phyloP scores from a whole-genome alignment of 2,329 filamentous ascomycete genomes.

The Cladosporium cucumerinum region DNA sequence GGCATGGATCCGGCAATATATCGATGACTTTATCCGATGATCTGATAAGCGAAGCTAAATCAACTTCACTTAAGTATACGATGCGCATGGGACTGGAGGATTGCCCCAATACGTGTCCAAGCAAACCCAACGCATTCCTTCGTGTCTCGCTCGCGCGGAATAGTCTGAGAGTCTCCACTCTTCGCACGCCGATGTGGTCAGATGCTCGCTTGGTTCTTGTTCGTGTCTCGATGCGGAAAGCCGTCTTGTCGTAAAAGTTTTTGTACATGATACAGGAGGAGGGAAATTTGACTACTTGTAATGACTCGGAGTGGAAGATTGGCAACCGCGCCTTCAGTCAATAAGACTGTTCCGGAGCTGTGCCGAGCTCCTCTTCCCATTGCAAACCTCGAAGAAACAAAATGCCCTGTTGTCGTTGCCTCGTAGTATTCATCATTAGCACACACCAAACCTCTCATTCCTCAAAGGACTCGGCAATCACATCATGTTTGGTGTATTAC shows the following conservation, averaged over 20 bases:
- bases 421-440: background rate
- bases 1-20: background rate
- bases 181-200: background rate
- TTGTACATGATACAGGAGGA: no score
- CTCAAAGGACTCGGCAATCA: background rate
- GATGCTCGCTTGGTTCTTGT: background rate
- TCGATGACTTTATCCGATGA: background rate
- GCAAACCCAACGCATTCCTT: background rate
- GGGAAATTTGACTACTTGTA: no score
- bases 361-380: no score
- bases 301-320: no score
- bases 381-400: no score
- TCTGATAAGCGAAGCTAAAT: background rate
- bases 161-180: background rate
- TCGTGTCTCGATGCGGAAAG: no score
- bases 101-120: background rate
- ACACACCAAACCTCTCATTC: background rate
- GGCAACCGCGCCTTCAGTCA: no score
- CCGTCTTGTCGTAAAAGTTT: no score
- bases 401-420: background rate
- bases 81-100: background rate
- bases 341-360: no score
- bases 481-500: background rate
- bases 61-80: background rate
- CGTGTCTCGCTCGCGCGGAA: background rate